phyloP scores from a whole-genome alignment of 169 alveolate species.

The Cyclospora cayetanensis region DNA sequence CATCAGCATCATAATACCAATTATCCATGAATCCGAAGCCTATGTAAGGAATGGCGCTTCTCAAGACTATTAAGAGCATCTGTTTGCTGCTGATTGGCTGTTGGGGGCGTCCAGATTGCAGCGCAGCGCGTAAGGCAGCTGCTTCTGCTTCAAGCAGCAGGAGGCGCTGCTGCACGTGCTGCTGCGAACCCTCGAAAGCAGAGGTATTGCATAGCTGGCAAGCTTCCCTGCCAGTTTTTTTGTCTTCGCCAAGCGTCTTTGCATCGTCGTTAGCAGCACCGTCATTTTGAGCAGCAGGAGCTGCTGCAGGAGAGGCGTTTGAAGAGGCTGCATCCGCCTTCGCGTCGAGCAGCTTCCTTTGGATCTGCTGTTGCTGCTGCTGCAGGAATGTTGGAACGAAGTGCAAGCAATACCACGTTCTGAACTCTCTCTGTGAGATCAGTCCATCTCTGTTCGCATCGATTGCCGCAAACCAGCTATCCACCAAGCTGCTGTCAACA shows the following conservation, averaged over 20 bases:
- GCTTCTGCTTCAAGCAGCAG: background rate
- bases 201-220: background rate
- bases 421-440: conserved; percentile 10
- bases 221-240: background rate
- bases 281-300: too few species aligned
- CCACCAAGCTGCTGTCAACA: too few species aligned
- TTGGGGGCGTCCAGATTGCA: background rate
- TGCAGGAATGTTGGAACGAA: background rate
- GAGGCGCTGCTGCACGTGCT: conserved; percentile 11
- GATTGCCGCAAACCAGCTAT: background rate
- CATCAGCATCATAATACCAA: conserved; percentile 28
- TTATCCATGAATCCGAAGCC: conserved; percentile 67
- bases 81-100: background rate
- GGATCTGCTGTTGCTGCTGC: background rate
- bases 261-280: background rate
- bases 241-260: background rate
- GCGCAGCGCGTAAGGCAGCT: background rate
- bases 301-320: background rate
- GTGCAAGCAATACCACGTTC: background rate
- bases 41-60: background rate
- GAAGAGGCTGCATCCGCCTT: background rate
- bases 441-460: conserved; percentile 52
- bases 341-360: background rate
- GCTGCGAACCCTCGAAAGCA: background rate
- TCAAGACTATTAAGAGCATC: background rate